Conservation (phyloP, 1,139 yeast species). For the Saccharomyces hybrid region DNA sequence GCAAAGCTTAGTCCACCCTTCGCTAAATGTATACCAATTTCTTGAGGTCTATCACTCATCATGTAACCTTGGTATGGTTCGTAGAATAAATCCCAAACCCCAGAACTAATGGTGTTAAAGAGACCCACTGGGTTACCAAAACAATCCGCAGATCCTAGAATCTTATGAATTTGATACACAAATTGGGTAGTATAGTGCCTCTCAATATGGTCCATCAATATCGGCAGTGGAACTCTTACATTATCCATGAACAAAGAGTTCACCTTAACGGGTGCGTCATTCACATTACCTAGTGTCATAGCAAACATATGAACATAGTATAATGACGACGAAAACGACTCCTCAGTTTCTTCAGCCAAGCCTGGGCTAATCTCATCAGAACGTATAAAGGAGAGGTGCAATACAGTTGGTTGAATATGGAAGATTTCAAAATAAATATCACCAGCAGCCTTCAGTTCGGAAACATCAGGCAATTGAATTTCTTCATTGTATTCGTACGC, state of each 20-base stretch:
- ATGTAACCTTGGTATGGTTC: constrained; percentile 96
- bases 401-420: constrained; percentile 84
- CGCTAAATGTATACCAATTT: constrained; percentile 88
- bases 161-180: constrained; percentile 84
- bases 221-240: constrained; percentile 75
- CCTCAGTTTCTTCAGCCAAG: constrained; percentile 35
- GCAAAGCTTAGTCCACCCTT: constrained; percentile 92
- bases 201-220: constrained; percentile 59
- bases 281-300: constrained; percentile 95
- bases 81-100: constrained; percentile 91
- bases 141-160: constrained; percentile 92
- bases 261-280: constrained; percentile 90
- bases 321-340: constrained; percentile 44
- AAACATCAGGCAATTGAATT: constrained; percentile 63
- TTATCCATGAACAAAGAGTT: constrained; percentile 86
- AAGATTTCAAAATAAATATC: constrained; percentile 89
- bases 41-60: constrained; percentile 92
- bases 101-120: constrained; percentile 86
- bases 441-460: constrained; percentile 45
- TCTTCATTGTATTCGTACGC: constrained; percentile 41
- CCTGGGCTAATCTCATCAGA: constrained; percentile 66
- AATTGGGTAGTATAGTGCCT: constrained; percentile 92
- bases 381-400: constrained; percentile 85
- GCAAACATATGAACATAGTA: constrained; percentile 80
- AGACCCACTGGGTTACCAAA: constrained; percentile 96